Evolutionary conservation across 2,329 filamentous ascomycete species (phyloP).

Genomic region (Alternaria angustiovoidea): DNA sequence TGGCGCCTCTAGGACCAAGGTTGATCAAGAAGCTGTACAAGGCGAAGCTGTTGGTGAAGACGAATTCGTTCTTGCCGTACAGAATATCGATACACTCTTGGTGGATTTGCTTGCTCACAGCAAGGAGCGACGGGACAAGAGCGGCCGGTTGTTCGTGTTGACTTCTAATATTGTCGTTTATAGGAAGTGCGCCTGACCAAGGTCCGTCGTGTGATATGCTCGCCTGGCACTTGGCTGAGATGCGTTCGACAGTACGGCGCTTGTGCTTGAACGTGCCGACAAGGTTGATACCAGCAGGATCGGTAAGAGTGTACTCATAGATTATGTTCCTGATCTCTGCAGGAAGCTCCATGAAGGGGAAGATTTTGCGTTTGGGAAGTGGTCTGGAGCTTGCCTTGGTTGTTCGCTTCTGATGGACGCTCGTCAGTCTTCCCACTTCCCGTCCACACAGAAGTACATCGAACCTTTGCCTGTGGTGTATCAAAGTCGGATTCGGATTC

Average conservation of each 20-base stretch:
- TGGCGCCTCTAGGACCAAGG: conserved; percentile 34
- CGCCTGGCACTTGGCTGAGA: conserved; percentile 14
- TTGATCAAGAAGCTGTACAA: conserved; percentile 46
- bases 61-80: conserved; percentile 40
- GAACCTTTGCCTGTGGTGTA: conserved; percentile 36
- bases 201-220: not conserved
- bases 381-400: conserved; percentile 18
- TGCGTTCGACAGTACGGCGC: conserved; percentile 41
- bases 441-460: conserved; percentile 2
- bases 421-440: not conserved
- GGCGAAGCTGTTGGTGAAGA: conserved; percentile 36
- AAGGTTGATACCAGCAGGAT: conserved; percentile 39
- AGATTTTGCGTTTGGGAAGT: conserved; percentile 42
- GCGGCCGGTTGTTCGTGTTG: conserved; percentile 12
- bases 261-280: conserved; percentile 30
- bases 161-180: conserved; percentile 18
- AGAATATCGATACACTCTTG: conserved; percentile 36
- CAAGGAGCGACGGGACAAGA: conserved; percentile 39
- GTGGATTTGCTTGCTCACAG: conserved; percentile 41
- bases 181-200: not conserved
- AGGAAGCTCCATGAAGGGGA: conserved; percentile 46
- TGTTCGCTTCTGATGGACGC: conserved; percentile 32
- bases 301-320: conserved; percentile 39
- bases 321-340: conserved; percentile 48
- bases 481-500: conserved; percentile 30